Base-by-base conservation (phyloP, 805 yeast genomes). In the Starmerella bombi region DNA sequence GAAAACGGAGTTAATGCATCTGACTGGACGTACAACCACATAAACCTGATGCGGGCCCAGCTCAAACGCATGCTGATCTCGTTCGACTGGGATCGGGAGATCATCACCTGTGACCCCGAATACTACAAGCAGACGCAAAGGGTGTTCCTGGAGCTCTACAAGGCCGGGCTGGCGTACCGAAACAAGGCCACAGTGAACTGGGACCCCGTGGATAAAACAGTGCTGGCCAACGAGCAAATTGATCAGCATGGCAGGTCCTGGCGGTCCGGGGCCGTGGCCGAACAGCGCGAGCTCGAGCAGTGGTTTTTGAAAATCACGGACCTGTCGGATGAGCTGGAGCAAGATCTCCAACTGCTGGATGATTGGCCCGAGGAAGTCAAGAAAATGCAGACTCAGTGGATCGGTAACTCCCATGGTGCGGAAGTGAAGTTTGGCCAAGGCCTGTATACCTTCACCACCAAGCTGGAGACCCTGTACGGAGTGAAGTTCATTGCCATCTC, bases 161-260 rank as follows among this genome's bases (percentile, higher is more conserved):
- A 84, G 51, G 67, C 76, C 35, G 93, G 93, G 0, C 61, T 83
- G 37, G 97, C 96, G 0, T 88, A 91, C 54, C 69, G 86, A 49
- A 77, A 78, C 35, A 75, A 76, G 36, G 93, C 95, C 0, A 85
- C 78, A 51, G 91, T 91, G 44, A 91, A 91, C 56, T 91, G 98
- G 98, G 98, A 91, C 60, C 98, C 98, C 0, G 73, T 91, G 0
- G 98, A 91, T 53, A 72, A 79, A 49, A 91, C 98, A 0, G 98
- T 91, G 1, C 65, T 91, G 44, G 98, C 98, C 2, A 91, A 80
- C 57, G 98, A 91, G 60, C 98, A 91, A 59, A 96, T 91, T 3
- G 98, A 91, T 58, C 59, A 77, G 2, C 72, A 82, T 34, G 98
- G 98, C 1, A 67, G 76, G 41, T 84, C 96, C 0, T 91, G 98